Base-by-base conservation (phyloP, 306 rosid genomes). In the Castanea sativa region DNA sequence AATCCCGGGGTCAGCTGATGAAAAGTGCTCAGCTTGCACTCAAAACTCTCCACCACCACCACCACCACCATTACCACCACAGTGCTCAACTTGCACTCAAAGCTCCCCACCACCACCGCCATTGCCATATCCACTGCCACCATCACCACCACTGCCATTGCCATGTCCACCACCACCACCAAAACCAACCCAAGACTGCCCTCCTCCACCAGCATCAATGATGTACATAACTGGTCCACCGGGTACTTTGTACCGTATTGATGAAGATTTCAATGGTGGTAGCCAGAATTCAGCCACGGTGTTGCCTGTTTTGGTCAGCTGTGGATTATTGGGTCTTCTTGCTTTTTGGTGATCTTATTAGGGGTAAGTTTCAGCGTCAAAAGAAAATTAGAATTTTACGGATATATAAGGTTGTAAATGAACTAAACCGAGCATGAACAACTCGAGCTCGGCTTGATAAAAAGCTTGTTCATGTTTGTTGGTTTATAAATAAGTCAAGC, bases 201-300 rank as follows among this genome's bases (percentile, higher is more conserved):
- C 85, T 63, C 86, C 52, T 10, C 52, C 78, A 0, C 15, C 88
- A 0, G 32, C 82, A 0, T 32, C 76, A 3, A 6, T 80, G 74
- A 0, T 79, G 6, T 87, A 87, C 90, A 69, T 79, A 78, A 82
- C 88, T 6, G 86, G 90, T 12, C 88, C 90, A 0, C 90, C 90
- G 1, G 90, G 86, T 23, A 51, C 76, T 19, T 38, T 84, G 45
- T 87, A 87, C 68, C 90, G 85, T 6, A 4, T 84, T 52, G 88
- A 84, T 30, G 23, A 27, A 2, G 16, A 70, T 38, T 82, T 79
- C 41, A 56, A 33, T 53, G 76, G 71, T 7, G 88, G 81, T 20
- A 6, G 9, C n/a, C 25, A 33, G 73, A 71, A 68, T 74, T 71
- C n/a, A 1, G 12, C 70, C 35, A 18, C 7, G 19, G 25, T 49